These are phyloP conservation scores for Metarhizium rileyi DNA, from an alignment of 2,329 filamentous ascomycete species.

Conservation along the genomic window DNA sequence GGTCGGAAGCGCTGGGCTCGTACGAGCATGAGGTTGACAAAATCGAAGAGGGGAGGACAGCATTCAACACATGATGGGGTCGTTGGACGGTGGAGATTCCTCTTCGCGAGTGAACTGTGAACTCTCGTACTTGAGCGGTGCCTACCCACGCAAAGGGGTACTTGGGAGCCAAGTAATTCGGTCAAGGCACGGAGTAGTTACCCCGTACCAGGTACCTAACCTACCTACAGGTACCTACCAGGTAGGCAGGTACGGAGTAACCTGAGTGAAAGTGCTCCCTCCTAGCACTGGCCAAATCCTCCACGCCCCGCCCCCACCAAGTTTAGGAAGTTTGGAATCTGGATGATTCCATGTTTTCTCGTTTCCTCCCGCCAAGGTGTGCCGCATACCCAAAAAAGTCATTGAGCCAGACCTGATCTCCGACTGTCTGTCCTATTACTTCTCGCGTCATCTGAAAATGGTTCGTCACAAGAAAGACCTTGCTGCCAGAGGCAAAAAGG, in stretches of 20 bases:
- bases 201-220: too few relatives aligned
- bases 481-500: constrained; percentile 65
- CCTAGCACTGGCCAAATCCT: not conserved
- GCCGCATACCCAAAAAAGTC: constrained; percentile 87
- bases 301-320: not conserved
- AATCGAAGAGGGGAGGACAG: not conserved
- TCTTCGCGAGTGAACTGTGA: too few relatives aligned
- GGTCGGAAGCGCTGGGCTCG: not conserved
- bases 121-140: too few relatives aligned
- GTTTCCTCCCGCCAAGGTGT: constrained; percentile 34
- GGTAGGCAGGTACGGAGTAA: too few relatives aligned
- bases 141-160: too few relatives aligned
- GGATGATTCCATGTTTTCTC: too few relatives aligned
- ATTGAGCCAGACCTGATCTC: constrained; percentile 93
- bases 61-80: not conserved
- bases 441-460: constrained; percentile 43
- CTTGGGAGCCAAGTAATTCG: too few relatives aligned
- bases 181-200: too few relatives aligned
- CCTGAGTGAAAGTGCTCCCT: too few relatives aligned
- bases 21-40: not conserved
- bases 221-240: not conserved
- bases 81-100: not conserved
- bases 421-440: too few relatives aligned
- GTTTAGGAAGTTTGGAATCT: too few relatives aligned
- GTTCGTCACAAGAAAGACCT: constrained; percentile 92